Evolutionary conservation across 2,329 filamentous ascomycete species (phyloP), one percentile per base, ranked within the genome.

Genomic region (Ambrosiella beaveri): DNA sequence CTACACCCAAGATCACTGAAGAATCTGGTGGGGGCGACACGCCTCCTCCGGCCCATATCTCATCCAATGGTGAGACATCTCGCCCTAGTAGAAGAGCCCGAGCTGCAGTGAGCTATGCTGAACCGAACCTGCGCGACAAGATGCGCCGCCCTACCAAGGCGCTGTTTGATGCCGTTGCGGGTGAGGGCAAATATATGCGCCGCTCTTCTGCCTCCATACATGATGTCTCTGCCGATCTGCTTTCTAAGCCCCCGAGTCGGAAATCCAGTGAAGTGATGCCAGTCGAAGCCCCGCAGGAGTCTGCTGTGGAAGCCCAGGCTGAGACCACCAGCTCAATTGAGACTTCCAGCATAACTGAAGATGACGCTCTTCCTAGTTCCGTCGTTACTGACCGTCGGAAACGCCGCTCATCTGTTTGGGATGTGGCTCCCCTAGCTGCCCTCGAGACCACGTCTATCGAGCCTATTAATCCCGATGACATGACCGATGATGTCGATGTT

Each of bases 141-240:
- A 90, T 93, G 86, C 79, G 87, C 60, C 78, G 87, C 60, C 86
- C 87, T 19, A 86, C 84, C 1, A 87, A 87, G 66, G 81, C 87
- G 62, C 70, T 90, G 8, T 79, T 84, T 40, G 85, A 89, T 67
- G 86, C 86, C 1, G 86, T 91, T 12, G 70, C 77, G 9, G 81
- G 78, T n/a, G 78, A 84, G 63, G 77, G 75, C 38, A 81, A 76
- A 65, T 73, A 75, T 60, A 59, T 74, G 63, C 66, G 73, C 54
- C 68, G 71, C 57, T 70, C 68, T 27, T 61, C 56, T 9, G 47
- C 58, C n/a, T 58, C 59, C 17, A 61, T 56, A 19, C 59, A 61
- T 17, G 59, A 61, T 37, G 41, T 58, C 19, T 11, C 54, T 5
- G 12, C 54, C 1, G 65, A 65, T 5, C 63, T 45, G 13, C 17